Evolutionary conservation across 148 eudicot species (phyloP), one percentile per base, ranked within the genome.

Genomic region (Arbutus unedo): DNA sequence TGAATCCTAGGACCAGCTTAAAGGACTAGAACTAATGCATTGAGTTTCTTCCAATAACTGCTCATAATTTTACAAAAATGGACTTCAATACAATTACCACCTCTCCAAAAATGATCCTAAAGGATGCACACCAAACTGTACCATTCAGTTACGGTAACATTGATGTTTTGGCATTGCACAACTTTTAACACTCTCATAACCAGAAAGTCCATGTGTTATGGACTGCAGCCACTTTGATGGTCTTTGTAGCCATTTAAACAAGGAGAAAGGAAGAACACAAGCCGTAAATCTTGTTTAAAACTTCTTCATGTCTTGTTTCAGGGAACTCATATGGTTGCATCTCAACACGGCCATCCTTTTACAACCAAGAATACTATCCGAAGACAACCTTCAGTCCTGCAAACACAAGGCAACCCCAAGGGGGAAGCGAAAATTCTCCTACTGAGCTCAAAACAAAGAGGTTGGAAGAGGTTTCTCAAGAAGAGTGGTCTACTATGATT

Each of bases 301-400:
- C 70, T 11, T 19, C 57, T 53, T 60, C 38, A 23, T 74, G 57
- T 86, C 23, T 78, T 68, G 82, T 83, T 87, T 82, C 90, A 93
- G 93, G 90, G 80, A 89, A 79, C 60, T 21, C 85, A 41, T 60
- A 21, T 72, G 21, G 56, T 43, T 71, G 84, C 83, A 68, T 84
- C 71, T 79, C 87, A 74, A 83, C 81, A 38, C 86, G 87, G 85
- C 73, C 85, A 83, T 82, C 84, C 71, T 81, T 81, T 76, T 86
- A 81, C 55, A 84, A 85, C 64, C 88, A 90, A 75, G 82, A 83
- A 54, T 76, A 74, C 82, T 67, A 81, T 71, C 70, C 66, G 60
- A 86, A 85, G 74, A 84, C 88, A 82, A 68, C 64, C 74, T 86
- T 86, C 76, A 49, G 79, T 77, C 66, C 78, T 81, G 84, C 85